A percentile compares a stretch with the other conserved stretches of the same genome.
phyloP scores from a whole-genome alignment of 106 monocot genomes.

The Phalaenopsis equestris region DNA sequence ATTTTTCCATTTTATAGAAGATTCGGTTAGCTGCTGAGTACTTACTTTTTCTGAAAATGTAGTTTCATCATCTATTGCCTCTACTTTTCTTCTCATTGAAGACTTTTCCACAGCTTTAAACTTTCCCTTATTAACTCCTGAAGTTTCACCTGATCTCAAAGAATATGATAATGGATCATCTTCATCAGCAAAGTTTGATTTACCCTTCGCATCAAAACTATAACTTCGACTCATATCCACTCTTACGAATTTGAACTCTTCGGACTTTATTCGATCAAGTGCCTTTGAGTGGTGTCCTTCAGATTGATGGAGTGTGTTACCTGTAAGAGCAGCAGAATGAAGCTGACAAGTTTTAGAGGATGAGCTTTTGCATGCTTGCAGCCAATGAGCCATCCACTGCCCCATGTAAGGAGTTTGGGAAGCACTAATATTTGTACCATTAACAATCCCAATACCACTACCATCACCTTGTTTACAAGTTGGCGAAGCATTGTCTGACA shows the following conservation, averaged over 20 bases:
- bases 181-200: neutral
- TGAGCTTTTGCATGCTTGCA: neutral
- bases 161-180: neutral
- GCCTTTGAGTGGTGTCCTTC: neutral
- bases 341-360: neutral
- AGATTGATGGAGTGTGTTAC: neutral
- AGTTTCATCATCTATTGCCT: neutral
- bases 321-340: neutral
- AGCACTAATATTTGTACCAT: neutral
- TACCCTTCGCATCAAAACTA: neutral
- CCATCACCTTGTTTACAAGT: neutral
- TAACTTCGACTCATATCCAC: constrained; percentile 5
- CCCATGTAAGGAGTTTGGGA: too few relatives aligned
- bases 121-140: neutral
- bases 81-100: neutral
- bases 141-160: neutral
- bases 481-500: neutral
- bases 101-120: neutral
- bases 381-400: neutral
- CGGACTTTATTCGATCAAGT: neutral
- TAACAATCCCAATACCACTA: neutral
- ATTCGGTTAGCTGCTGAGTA: constrained; percentile 1
- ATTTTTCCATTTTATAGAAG: neutral
- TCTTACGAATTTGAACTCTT: neutral
- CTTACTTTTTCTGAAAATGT: neutral